phyloP scores from a whole-genome alignment of 2,329 filamentous ascomycete genomes.

The Cytospora mali region DNA sequence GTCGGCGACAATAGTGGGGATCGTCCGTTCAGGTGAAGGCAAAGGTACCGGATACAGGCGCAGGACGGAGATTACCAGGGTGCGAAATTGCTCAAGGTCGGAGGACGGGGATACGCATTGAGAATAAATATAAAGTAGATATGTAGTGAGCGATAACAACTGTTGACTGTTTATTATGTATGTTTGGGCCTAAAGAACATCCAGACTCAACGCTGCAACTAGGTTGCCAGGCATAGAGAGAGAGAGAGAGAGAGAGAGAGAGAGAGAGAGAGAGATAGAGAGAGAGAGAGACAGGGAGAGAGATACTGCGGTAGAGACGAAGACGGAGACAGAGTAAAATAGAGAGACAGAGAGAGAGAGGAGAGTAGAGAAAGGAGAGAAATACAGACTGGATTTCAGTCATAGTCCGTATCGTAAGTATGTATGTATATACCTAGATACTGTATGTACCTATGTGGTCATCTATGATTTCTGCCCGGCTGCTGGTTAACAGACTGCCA shows the following conservation, averaged over 20 bases:
- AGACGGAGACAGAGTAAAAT: background rate
- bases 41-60: conserved; percentile 19
- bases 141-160: conserved; percentile 14
- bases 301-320: too few species aligned
- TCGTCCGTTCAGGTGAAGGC: conserved; percentile 12
- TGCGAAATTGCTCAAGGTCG: background rate
- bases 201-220: conserved; percentile 4
- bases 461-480: background rate
- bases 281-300: background rate
- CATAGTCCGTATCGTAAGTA: background rate
- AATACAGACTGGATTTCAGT: background rate
- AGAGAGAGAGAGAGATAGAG: background rate
- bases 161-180: conserved; percentile 21
- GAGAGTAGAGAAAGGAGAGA: background rate
- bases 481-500: background rate
- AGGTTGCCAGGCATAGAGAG: conserved; percentile 10
- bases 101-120: conserved; percentile 12
- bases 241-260: background rate
- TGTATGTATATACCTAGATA: background rate
- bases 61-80: conserved; percentile 15
- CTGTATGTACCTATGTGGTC: background rate
- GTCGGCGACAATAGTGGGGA: conserved; percentile 18
- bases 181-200: conserved; percentile 6
- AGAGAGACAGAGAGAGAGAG: background rate
- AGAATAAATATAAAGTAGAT: conserved; percentile 18